Conservation (phyloP, 176 grass and related monocot genomes). For the Ampelocalamus luodianensis region DNA sequence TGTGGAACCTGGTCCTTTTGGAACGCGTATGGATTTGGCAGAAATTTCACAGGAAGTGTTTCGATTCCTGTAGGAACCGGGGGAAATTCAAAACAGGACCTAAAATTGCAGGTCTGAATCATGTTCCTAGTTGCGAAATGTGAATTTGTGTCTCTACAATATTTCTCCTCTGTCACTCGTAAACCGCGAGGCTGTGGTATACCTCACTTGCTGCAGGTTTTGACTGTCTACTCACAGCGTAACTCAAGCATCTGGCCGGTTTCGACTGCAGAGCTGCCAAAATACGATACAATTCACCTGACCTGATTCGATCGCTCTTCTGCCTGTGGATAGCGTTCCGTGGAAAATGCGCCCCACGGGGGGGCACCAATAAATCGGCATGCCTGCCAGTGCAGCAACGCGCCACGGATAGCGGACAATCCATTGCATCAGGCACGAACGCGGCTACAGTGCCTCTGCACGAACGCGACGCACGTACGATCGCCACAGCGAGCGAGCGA, state of each 20-base stretch:
- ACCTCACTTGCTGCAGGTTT: background rate
- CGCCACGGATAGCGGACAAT: background rate
- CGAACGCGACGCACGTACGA: background rate
- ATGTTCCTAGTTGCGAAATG: background rate
- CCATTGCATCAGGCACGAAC: conserved; percentile 47
- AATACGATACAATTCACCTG: background rate
- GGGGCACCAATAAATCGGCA: background rate
- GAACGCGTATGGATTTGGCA: background rate
- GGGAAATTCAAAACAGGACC: background rate
- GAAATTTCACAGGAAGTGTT: background rate
- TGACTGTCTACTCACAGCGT: background rate
- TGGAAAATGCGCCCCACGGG: background rate
- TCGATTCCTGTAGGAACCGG: background rate
- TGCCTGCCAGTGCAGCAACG: background rate
- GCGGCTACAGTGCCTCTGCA: conserved; percentile 24
- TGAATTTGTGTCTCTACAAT: accelerated
- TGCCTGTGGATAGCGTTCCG: background rate
- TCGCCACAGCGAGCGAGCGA: background rate
- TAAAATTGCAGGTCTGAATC: background rate
- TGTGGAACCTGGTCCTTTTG: background rate
- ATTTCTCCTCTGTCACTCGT: background rate
- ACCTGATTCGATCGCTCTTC: background rate
- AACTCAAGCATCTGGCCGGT: too few species aligned
- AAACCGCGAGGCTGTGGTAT: background rate
- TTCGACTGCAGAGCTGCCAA: background rate